Evolutionary conservation across 352 stramenopile genomes (phyloP).

Genomic region (Phytophthora pini): DNA sequence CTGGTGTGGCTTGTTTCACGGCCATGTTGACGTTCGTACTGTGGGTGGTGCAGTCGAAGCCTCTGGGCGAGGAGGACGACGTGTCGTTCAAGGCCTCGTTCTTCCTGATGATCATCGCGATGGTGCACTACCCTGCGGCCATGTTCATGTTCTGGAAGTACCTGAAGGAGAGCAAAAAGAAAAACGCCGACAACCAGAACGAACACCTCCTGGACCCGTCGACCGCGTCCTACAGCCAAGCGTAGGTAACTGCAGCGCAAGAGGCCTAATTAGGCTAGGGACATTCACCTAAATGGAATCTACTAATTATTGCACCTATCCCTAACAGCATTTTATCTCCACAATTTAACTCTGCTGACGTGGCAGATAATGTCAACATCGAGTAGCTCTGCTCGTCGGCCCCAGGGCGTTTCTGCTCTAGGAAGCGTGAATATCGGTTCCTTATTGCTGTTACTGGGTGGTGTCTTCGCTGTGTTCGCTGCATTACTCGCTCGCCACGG

Average conservation of each 20-base stretch:
- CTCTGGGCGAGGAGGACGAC: constrained; percentile 50
- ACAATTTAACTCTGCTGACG: constrained; percentile 8
- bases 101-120: constrained; percentile 62
- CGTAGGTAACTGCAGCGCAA: too few species aligned
- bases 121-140: constrained; percentile 57
- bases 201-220: too few species aligned
- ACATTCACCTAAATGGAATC: too few species aligned
- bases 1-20: constrained; percentile 13
- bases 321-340: too few species aligned
- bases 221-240: too few species aligned
- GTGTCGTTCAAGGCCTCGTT: constrained; percentile 42
- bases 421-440: constrained; percentile 37
- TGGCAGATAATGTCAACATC: constrained; percentile 13
- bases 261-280: too few species aligned
- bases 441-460: constrained; percentile 51
- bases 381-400: neutral
- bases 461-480: constrained; percentile 45
- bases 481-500: constrained; percentile 59
- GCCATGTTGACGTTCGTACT: constrained; percentile 34
- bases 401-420: neutral
- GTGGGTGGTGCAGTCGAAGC: constrained; percentile 18
- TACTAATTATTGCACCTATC: too few species aligned
- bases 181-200: too few species aligned
- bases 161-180: neutral
- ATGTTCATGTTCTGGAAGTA: constrained; percentile 43